phyloP scores from a whole-genome alignment of 805 yeast species.

The Spathaspora hagerdaliae region DNA sequence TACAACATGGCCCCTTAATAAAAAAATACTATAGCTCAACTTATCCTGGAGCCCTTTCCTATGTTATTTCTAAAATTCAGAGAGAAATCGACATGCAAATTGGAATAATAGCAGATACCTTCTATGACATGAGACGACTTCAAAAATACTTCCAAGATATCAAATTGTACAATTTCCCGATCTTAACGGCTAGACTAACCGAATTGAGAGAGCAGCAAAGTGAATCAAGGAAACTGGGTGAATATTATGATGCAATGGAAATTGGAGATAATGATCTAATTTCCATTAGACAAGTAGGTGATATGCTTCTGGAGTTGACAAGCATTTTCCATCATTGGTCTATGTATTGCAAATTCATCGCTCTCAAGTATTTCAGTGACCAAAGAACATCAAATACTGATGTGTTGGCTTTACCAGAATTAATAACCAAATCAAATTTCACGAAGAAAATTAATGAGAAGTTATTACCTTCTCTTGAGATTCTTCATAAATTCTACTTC shows the following conservation, averaged over 20 bases:
- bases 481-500: slow-evolving; percentile 61
- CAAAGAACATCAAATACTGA: slow-evolving; percentile 20
- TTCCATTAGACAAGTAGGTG: slow-evolving; percentile 64
- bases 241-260: neutral
- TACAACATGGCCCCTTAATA: slow-evolving; percentile 82
- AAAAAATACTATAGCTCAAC: slow-evolving; percentile 52
- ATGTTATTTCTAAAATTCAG: slow-evolving; percentile 72
- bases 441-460: slow-evolving; percentile 50
- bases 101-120: slow-evolving; percentile 82
- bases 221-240: slow-evolving; percentile 4
- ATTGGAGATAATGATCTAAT: slow-evolving; percentile 24
- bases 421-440: slow-evolving; percentile 53
- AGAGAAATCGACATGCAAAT: slow-evolving; percentile 91
- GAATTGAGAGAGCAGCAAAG: slow-evolving; percentile 10
- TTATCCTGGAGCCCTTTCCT: slow-evolving; percentile 57
- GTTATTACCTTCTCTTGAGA: slow-evolving; percentile 60
- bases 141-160: slow-evolving; percentile 54
- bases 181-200: slow-evolving; percentile 14
- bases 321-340: slow-evolving; percentile 84
- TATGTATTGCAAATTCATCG: slow-evolving; percentile 67
- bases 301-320: slow-evolving; percentile 64
- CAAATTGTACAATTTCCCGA: slow-evolving; percentile 41
- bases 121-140: slow-evolving; percentile 67
- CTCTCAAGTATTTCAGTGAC: slow-evolving; percentile 52
- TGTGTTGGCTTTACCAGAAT: slow-evolving; percentile 42